Conservation (phyloP, 208 protist species). For the Leishmania braziliensis region DNA sequence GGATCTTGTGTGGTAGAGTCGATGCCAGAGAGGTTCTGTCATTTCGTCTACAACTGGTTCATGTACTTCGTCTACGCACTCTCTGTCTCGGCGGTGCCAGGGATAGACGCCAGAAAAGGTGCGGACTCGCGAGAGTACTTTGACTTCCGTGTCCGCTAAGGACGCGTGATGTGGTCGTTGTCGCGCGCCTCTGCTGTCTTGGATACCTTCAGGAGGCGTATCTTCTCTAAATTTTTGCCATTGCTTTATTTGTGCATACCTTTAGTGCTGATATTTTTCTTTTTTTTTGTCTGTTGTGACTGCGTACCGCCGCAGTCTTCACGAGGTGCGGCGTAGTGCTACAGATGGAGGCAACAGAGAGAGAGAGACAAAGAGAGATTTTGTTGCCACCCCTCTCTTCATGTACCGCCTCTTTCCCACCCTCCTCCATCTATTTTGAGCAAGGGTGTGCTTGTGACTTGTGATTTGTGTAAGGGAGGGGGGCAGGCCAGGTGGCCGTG, state of each 20-base stretch:
- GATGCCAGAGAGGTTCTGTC: conserved; percentile 28
- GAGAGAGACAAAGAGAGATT: background rate
- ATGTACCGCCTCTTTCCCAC: background rate
- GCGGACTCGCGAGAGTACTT: conserved; percentile 32
- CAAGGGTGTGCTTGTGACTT: background rate
- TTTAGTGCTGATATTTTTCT: background rate
- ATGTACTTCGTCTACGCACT: conserved; percentile 42
- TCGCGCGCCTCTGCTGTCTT: background rate
- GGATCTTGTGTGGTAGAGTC: conserved; percentile 17
- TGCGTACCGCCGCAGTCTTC: background rate
- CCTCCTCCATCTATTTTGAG: background rate
- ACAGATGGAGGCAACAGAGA: background rate
- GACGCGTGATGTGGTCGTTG: background rate
- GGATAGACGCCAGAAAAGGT: conserved; percentile 16
- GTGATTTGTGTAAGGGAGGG: background rate
- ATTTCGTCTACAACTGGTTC: conserved; percentile 52
- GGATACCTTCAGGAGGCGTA: background rate
- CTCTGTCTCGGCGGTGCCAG: conserved; percentile 22
- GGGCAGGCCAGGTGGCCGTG: background rate
- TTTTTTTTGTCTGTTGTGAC: background rate
- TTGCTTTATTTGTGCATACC: background rate
- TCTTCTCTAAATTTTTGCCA: background rate
- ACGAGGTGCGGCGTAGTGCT: background rate
- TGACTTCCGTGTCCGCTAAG: conserved; percentile 7
- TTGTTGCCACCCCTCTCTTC: background rate